A percentile compares a stretch with the other conserved stretches of the same genome.
Conservation (phyloP, 2,329 filamentous ascomycete species). For the Aspergillus sclerotialis region DNA sequence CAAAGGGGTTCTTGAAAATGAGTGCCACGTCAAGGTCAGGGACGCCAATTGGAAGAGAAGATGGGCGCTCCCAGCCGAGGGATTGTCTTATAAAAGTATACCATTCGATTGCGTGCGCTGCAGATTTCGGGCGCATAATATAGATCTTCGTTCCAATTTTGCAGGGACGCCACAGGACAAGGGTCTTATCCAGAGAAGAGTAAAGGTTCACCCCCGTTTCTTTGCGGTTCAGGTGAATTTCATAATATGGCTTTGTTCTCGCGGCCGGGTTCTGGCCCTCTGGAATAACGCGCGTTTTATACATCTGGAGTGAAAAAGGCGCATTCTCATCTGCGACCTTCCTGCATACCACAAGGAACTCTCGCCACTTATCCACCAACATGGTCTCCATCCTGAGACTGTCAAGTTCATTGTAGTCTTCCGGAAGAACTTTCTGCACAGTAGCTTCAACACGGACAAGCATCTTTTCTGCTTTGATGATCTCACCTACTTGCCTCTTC, state of each 20-base stretch:
- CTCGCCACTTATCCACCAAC: slow-evolving; percentile 58
- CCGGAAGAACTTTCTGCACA: slow-evolving; percentile 44
- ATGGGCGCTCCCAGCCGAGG: slow-evolving; percentile 52
- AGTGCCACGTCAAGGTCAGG: slow-evolving; percentile 57
- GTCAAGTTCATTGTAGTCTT: slow-evolving; percentile 58
- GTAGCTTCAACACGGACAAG: slow-evolving; percentile 55
- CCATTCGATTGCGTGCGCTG: slow-evolving; percentile 59
- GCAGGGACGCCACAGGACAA: slow-evolving; percentile 55
- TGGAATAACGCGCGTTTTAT: slow-evolving; percentile 57
- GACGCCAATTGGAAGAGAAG: slow-evolving; percentile 53
- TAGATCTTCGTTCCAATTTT: slow-evolving; percentile 52
- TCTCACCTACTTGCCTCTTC: slow-evolving; percentile 49
- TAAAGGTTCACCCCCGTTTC: slow-evolving; percentile 55
- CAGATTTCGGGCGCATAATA: slow-evolving; percentile 56
- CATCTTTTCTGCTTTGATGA: slow-evolving; percentile 64
- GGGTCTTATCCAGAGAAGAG: slow-evolving; percentile 60
- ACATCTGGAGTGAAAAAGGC: slow-evolving; percentile 53
- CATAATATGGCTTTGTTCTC: slow-evolving; percentile 49
- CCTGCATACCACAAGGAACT: slow-evolving; percentile 57
- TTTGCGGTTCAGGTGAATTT: slow-evolving; percentile 50
- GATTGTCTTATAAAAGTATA: slow-evolving; percentile 58
- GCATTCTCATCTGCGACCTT: slow-evolving; percentile 49
- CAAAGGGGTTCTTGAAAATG: slow-evolving; percentile 54
- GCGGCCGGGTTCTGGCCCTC: slow-evolving; percentile 48
- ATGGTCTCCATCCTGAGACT: slow-evolving; percentile 53